phyloP scores from a whole-genome alignment of 176 grass and related monocot genomes.

The Aechmea fasciata region DNA sequence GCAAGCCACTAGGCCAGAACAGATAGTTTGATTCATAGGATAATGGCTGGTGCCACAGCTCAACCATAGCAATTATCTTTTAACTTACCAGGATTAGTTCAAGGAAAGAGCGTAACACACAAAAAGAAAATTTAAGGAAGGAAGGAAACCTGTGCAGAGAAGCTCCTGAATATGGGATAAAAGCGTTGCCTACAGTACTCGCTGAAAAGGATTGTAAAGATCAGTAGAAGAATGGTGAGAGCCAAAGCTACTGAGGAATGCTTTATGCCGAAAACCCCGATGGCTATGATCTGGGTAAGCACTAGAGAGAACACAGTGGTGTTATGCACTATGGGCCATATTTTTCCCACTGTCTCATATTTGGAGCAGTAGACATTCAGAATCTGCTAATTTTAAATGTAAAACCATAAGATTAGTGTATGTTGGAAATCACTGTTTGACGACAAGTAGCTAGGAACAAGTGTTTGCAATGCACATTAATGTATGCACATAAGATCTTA shows the following conservation, averaged over 20 bases:
- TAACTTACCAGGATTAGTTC: not conserved
- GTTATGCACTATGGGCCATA: slow-evolving; percentile 93
- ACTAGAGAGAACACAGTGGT: slow-evolving; percentile 65
- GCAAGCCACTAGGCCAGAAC: not conserved
- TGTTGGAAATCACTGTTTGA: too few relatives aligned
- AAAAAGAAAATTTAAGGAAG: not conserved
- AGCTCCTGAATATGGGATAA: slow-evolving; percentile 52
- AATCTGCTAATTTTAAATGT: slow-evolving; percentile 30
- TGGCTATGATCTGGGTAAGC: slow-evolving; percentile 66
- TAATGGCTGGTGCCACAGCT: not conserved
- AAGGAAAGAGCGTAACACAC: not conserved
- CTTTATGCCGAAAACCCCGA: slow-evolving; percentile 73
- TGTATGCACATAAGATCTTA: too few relatives aligned
- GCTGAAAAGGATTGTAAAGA: slow-evolving; percentile 72
- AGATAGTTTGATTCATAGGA: not conserved
- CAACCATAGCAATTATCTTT: not conserved
- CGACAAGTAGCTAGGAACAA: too few relatives aligned
- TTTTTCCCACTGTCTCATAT: slow-evolving; percentile 74
- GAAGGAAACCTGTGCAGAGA: slow-evolving; percentile 58
- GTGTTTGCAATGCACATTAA: too few relatives aligned
- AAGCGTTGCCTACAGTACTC: slow-evolving; percentile 70
- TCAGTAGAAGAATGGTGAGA: slow-evolving; percentile 60
- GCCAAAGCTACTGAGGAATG: slow-evolving; percentile 27
- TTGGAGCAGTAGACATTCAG: slow-evolving; percentile 75
- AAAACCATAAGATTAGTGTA: not conserved